These are phyloP conservation scores for Candida frijolesensis DNA, from an alignment of 1,139 yeast species.

Conservation along the genomic window DNA sequence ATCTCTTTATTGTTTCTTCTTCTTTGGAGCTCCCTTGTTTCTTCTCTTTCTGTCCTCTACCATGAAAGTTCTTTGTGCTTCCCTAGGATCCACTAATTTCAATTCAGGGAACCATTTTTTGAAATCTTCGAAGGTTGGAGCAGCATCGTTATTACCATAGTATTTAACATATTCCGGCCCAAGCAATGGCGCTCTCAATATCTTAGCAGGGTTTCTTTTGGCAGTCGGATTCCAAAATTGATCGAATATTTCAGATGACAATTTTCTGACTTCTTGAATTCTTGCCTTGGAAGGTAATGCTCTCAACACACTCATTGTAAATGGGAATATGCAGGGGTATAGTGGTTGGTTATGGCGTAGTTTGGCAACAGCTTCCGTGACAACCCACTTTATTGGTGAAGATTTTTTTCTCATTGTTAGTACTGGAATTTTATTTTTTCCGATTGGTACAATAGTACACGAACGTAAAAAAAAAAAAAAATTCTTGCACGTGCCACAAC, in stretches of 20 bases:
- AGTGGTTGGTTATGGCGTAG: background rate
- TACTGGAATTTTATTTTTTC: background rate
- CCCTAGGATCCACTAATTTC: slow-evolving; percentile 70
- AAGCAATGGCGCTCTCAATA: slow-evolving; percentile 68
- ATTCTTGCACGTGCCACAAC: background rate
- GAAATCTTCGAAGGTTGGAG: slow-evolving; percentile 65
- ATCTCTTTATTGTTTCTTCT: slow-evolving; percentile 38
- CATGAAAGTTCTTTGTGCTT: slow-evolving; percentile 67
- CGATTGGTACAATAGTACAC: background rate
- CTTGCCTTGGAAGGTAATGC: slow-evolving; percentile 31
- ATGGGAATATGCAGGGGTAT: too few species aligned
- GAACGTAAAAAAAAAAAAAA: background rate
- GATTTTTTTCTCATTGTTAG: background rate
- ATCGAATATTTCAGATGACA: slow-evolving; percentile 36
- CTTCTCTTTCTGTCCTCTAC: slow-evolving; percentile 75
- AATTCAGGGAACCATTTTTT: slow-evolving; percentile 59
- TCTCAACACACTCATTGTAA: slow-evolving; percentile 17
- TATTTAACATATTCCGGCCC: slow-evolving; percentile 76
- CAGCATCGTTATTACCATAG: slow-evolving; percentile 70
- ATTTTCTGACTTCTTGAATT: slow-evolving; percentile 30
- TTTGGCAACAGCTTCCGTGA: background rate
- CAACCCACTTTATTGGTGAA: background rate
- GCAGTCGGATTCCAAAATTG: slow-evolving; percentile 61
- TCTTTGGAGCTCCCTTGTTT: slow-evolving; percentile 92
- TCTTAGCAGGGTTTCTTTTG: slow-evolving; percentile 75